Percentiles rank a stretch among this genome's conserved stretches.
Conservation (phyloP, 192 early-diverging fungal genomes). For the Coemansia aciculifera region DNA sequence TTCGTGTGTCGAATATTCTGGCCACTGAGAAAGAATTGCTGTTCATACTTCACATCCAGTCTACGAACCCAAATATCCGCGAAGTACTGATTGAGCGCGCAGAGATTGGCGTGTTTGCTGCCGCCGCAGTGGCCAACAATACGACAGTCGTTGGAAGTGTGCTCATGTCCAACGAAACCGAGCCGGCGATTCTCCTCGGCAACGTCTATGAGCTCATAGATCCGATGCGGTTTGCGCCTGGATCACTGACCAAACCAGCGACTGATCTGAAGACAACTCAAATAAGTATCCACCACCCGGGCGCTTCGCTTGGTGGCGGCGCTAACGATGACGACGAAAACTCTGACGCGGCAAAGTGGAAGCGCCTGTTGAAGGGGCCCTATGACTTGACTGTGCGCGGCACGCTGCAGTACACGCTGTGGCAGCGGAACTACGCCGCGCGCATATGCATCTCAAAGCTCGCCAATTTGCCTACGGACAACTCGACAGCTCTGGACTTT, state of each 20-base stretch:
- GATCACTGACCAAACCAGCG: slow-evolving; percentile 32
- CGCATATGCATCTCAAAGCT: slow-evolving; percentile 56
- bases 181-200: slow-evolving; percentile 49
- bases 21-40: slow-evolving; percentile 70
- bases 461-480: slow-evolving; percentile 45
- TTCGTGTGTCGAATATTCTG: slow-evolving; percentile 59
- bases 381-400: slow-evolving; percentile 58
- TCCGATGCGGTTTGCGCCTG: slow-evolving; percentile 48
- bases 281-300: slow-evolving; percentile 52
- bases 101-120: slow-evolving; percentile 68
- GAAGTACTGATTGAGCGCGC: slow-evolving; percentile 58
- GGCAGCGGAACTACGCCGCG: slow-evolving; percentile 54
- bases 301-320: slow-evolving; percentile 31
- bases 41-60: slow-evolving; percentile 63
- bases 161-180: slow-evolving; percentile 34
- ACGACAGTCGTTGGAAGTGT: neutral
- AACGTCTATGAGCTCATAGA: slow-evolving; percentile 52
- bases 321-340: slow-evolving; percentile 28
- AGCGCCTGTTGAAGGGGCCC: slow-evolving; percentile 40
- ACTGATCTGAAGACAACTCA: slow-evolving; percentile 45
- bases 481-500: slow-evolving; percentile 12
- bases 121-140: slow-evolving; percentile 40
- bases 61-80: slow-evolving; percentile 61
- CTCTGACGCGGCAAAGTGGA: slow-evolving; percentile 47
- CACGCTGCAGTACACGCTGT: slow-evolving; percentile 56